phyloP scores from a whole-genome alignment of 2,329 filamentous ascomycete species.

The Neurospora sp. region DNA sequence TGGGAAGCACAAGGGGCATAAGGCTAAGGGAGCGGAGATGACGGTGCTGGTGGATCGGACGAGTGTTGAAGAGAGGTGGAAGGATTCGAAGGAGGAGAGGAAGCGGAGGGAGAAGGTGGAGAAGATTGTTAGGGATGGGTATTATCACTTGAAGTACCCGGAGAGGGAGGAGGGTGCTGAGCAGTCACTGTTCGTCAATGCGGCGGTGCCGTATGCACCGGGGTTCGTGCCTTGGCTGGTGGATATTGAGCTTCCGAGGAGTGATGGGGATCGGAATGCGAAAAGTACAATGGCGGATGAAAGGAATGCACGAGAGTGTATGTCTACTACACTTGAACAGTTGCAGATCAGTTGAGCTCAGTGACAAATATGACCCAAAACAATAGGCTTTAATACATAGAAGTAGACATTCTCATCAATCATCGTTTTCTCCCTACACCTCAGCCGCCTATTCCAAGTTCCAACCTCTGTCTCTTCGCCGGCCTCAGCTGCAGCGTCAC shows the following conservation, averaged over 20 bases:
- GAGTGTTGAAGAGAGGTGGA: not conserved
- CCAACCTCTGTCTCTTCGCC: too few relatives aligned
- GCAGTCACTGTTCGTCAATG: slow-evolving; percentile 4
- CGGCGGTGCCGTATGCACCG: slow-evolving; percentile 1
- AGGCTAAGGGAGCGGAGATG: not conserved
- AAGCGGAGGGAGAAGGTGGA: not conserved
- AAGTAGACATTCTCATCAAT: too few relatives aligned
- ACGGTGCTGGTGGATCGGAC: not conserved
- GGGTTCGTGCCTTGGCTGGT: slow-evolving; percentile 1
- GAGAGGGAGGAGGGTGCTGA: not conserved
- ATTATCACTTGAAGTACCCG: not conserved
- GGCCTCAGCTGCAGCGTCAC: too few relatives aligned
- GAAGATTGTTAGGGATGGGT: not conserved
- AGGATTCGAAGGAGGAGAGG: not conserved
- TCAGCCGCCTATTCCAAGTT: too few relatives aligned
- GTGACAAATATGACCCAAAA: not conserved
- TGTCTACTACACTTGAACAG: not conserved
- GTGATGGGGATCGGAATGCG: not conserved
- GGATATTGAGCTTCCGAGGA: slow-evolving; percentile 3
- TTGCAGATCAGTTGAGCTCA: not conserved
- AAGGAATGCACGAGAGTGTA: not conserved
- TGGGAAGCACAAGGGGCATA: not conserved
- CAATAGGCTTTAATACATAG: not conserved
- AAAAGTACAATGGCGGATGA: not conserved
- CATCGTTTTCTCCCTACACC: too few relatives aligned